These are phyloP conservation scores for Solanum sparsipilum DNA, from an alignment of 257 asterid species.

Conservation along the genomic window DNA sequence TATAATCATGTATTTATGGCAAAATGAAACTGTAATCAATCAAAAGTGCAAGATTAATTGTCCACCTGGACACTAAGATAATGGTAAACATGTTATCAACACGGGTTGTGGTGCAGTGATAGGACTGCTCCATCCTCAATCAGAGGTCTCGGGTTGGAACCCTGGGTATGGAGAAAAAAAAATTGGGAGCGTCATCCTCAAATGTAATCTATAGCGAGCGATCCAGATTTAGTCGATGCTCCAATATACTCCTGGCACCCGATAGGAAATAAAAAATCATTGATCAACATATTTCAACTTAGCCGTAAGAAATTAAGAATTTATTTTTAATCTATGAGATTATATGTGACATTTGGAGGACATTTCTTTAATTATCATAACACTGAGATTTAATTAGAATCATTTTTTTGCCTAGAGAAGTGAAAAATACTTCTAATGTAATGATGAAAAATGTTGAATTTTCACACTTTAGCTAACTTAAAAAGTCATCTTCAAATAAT, in stretches of 20 bases:
- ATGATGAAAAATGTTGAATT: background rate
- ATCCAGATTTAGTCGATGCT: no score
- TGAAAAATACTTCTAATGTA: background rate
- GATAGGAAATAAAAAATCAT: no score
- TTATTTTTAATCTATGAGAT: background rate
- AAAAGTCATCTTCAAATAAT: background rate
- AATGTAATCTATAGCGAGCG: no score
- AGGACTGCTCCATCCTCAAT: no score
- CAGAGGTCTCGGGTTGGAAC: background rate
- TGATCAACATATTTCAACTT: background rate
- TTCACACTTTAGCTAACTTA: background rate
- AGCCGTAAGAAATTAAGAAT: background rate
- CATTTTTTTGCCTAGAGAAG: background rate
- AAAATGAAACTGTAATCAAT: background rate
- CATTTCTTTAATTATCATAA: background rate
- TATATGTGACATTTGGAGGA: background rate
- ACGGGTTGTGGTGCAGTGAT: background rate
- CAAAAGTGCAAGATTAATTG: background rate
- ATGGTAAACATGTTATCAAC: background rate
- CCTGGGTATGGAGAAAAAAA: no score
- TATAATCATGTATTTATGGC: background rate
- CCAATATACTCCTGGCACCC: background rate
- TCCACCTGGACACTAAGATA: background rate
- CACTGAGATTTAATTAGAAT: background rate
- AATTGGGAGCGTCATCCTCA: background rate